A percentile compares a stretch with the other conserved stretches of the same genome.
Conservation (phyloP, 1,284 basidiomycete genomes). For the Apiotrichum akiyoshidainum region DNA sequence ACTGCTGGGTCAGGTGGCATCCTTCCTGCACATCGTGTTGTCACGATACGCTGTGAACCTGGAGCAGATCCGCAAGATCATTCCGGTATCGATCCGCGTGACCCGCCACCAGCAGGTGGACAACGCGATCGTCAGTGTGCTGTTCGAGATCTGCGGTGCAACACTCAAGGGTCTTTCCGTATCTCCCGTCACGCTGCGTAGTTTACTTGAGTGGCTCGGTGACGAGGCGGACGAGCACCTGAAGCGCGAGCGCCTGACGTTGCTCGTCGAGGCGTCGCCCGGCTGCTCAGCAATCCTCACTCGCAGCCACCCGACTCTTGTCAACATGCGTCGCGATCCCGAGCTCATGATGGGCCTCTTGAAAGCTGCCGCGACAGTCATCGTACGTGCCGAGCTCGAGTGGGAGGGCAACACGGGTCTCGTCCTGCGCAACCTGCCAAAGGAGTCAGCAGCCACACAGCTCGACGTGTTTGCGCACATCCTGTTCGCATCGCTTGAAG, state of each 20-base stretch:
- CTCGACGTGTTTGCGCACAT: constrained; percentile 32
- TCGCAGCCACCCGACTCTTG: constrained; percentile 27
- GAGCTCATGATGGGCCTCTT: constrained; percentile 21
- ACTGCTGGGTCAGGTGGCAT: constrained; percentile 36
- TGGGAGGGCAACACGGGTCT: constrained; percentile 22
- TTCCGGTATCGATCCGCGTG: constrained; percentile 9
- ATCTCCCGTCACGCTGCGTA: constrained; percentile 20
- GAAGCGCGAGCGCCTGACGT: not conserved
- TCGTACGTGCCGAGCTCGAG: constrained; percentile 29
- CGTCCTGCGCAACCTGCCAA: constrained; percentile 17
- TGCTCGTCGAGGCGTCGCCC: constrained; percentile 23
- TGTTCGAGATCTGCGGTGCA: constrained; percentile 27
- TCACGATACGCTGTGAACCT: constrained; percentile 24
- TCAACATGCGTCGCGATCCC: constrained; percentile 10
- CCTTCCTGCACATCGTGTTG: constrained; percentile 31
- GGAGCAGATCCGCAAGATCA: constrained; percentile 12
- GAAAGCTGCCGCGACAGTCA: constrained; percentile 21
- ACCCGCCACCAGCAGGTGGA: constrained; percentile 18
- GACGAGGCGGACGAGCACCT: constrained; percentile 1
- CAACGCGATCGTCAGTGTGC: constrained; percentile 30
- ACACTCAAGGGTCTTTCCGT: constrained; percentile 28
- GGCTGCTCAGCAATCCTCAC: constrained; percentile 32
- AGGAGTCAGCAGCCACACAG: constrained; percentile 25
- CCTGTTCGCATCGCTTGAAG: constrained; percentile 28
- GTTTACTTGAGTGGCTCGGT: constrained; percentile 26